Conservation (phyloP, 768 basidiomycete genomes). For the Russula lepida region DNA sequence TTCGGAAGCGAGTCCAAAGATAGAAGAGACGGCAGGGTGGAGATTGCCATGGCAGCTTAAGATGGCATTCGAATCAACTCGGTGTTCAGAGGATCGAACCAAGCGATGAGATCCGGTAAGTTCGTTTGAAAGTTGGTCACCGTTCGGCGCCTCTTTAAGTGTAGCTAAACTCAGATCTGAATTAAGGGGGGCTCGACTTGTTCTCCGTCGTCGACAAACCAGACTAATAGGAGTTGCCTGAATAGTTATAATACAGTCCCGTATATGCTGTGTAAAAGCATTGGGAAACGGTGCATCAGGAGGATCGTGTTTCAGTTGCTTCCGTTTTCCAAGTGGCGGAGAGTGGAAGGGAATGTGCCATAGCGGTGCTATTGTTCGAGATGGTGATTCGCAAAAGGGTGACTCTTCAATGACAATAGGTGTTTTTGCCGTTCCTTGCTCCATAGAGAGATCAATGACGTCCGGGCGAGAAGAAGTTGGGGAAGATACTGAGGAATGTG, state of each 20-base stretch:
- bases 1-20: slow-evolving; percentile 9
- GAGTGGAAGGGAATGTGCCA: neutral
- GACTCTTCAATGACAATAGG: slow-evolving; percentile 17
- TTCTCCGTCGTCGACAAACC: neutral
- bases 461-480: neutral
- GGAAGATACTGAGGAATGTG: neutral
- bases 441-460: slow-evolving; percentile 16
- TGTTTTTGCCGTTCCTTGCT: slow-evolving; percentile 3
- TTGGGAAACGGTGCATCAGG: slow-evolving; percentile 9
- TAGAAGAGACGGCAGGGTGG: slow-evolving; percentile 10
- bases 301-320: neutral
- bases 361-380: neutral
- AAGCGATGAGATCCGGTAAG: neutral
- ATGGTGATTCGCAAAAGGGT: slow-evolving; percentile 2
- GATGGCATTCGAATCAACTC: neutral
- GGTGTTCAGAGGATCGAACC: neutral
- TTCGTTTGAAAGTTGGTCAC: neutral
- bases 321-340: neutral
- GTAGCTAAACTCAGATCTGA: neutral
- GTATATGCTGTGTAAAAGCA: slow-evolving; percentile 14
- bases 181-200: neutral
- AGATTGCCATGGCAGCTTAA: slow-evolving; percentile 2
- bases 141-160: neutral
- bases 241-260: slow-evolving; percentile 2
- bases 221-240: neutral